phyloP scores from a whole-genome alignment of 2,329 filamentous ascomycete genomes.

The Neodidymelliopsis sp. region DNA sequence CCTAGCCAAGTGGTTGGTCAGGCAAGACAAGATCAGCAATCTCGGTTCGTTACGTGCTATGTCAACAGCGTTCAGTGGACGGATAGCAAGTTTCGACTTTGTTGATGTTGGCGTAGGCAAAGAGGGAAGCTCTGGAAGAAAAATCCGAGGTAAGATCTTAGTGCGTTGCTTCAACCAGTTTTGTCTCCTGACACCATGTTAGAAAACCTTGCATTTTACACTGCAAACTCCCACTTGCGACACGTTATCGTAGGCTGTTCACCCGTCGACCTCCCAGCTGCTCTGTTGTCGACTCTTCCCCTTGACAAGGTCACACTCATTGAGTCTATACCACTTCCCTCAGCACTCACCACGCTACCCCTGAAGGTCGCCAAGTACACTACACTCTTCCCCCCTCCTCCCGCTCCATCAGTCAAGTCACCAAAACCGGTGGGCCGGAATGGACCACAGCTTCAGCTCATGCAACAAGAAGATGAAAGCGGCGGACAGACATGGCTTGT shows the following conservation, averaged over 20 bases:
- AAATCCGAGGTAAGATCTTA: slow-evolving; percentile 48
- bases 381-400: slow-evolving; percentile 42
- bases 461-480: slow-evolving; percentile 44
- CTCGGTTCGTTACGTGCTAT: slow-evolving; percentile 46
- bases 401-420: slow-evolving; percentile 28
- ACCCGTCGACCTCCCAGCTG: slow-evolving; percentile 39
- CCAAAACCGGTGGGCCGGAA: slow-evolving; percentile 29
- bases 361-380: slow-evolving; percentile 37
- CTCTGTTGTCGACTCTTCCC: slow-evolving; percentile 43
- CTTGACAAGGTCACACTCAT: slow-evolving; percentile 45
- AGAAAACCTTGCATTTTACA: slow-evolving; percentile 48
- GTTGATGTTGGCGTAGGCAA: slow-evolving; percentile 48
- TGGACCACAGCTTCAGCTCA: slow-evolving; percentile 44
- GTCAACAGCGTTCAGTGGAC: slow-evolving; percentile 47
- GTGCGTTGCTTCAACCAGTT: slow-evolving; percentile 1
- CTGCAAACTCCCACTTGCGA: slow-evolving; percentile 44
- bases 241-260: slow-evolving; percentile 47
- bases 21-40: slow-evolving; percentile 46
- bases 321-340: slow-evolving; percentile 40
- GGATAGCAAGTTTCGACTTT: slow-evolving; percentile 48
- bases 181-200: slow-evolving; percentile 13
- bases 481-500: slow-evolving; percentile 49
- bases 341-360: slow-evolving; percentile 39
- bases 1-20: slow-evolving; percentile 47
- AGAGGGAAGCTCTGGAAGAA: slow-evolving; percentile 43